Base-by-base conservation (phyloP, 352 stramenopile genomes). In the Phytophthora sp. region DNA sequence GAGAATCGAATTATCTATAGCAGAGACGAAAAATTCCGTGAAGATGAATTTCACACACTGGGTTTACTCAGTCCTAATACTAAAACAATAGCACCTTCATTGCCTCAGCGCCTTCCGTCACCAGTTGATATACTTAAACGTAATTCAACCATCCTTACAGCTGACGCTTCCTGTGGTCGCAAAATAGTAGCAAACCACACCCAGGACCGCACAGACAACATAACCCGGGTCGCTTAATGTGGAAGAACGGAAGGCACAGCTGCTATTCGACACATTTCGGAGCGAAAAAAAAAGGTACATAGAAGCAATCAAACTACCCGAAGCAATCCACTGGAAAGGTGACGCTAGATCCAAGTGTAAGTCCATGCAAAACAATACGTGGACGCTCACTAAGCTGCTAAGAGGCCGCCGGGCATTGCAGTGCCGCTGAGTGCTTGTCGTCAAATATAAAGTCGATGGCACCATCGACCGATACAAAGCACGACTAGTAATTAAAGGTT, bases 381-480 rank as follows among this genome's bases (percentile, higher is more conserved):
- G 62, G 54, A 21, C 20, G 0, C 47, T 65, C 1, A 49, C 42
- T 6, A 18, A 16, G 18, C 31, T 39, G 12, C 47, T 49, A 11
- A 35, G 36, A 23, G 45, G 53, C 3, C 33, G 42, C n/a, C 30
- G n/a, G 1, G 20, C 41, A 1, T 26, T 57, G 1, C 20, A 31
- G 21, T 44, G 27, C 29, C 54, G 62, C 6, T 65, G 54, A 31
- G 45, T 65, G 24, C 61, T 42, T 45, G 54, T 53, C 1, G 38
- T 70, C 1, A 70, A 70, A 35, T 60, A 56, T 44, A 69, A 58
- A n/a, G 12, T 18, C 1, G 20, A 70, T 46, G 38, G 47, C 38
- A 24, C 8, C 1, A 57, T 69, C 44, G 51, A 69, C 11, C 60
- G 24, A 46, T 60, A 38, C 20, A 67, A 67, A 51, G 35, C 57